phyloP scores from a whole-genome alignment of 164 flowering plant species.

The Aristolochia californica region DNA sequence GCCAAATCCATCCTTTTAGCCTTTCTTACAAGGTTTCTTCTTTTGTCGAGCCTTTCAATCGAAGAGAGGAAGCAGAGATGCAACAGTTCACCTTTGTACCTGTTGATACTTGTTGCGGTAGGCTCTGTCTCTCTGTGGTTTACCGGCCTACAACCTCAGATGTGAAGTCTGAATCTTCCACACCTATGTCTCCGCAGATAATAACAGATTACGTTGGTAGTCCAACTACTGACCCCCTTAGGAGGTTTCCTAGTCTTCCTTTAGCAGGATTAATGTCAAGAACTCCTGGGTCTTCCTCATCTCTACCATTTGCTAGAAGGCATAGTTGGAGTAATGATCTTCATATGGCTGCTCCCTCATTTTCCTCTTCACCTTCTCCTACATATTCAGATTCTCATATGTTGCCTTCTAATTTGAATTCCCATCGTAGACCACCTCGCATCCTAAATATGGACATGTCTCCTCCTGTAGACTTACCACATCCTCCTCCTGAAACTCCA shows the following conservation, averaged over 20 bases:
- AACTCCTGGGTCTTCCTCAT: slow-evolving; percentile 38
- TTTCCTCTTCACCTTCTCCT: slow-evolving; percentile 16
- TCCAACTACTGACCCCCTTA: slow-evolving; percentile 70
- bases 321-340: slow-evolving; percentile 77
- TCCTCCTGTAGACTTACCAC: slow-evolving; percentile 26
- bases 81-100: slow-evolving; percentile 59
- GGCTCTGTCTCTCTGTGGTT: slow-evolving; percentile 67
- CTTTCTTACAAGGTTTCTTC: slow-evolving; percentile 59
- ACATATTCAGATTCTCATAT: slow-evolving; percentile 20
- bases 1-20: slow-evolving; percentile 39
- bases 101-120: slow-evolving; percentile 66
- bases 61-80: slow-evolving; percentile 73
- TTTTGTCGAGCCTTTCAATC: slow-evolving; percentile 66
- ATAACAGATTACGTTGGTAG: slow-evolving; percentile 95
- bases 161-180: slow-evolving; percentile 41
- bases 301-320: slow-evolving; percentile 49
- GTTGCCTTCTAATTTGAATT: slow-evolving; percentile 21
- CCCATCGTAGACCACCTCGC: slow-evolving; percentile 24
- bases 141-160: slow-evolving; percentile 48
- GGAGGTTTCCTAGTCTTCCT: slow-evolving; percentile 60
- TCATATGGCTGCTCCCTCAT: slow-evolving; percentile 38
- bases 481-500: slow-evolving; percentile 32
- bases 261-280: slow-evolving; percentile 7
- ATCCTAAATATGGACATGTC: slow-evolving; percentile 1
- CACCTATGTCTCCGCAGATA: slow-evolving; percentile 63